A percentile compares a stretch with the other conserved stretches of the same genome.
These are phyloP conservation scores for Astraeus odoratus DNA, from an alignment of 768 basidiomycete genomes.

Conservation along the genomic window DNA sequence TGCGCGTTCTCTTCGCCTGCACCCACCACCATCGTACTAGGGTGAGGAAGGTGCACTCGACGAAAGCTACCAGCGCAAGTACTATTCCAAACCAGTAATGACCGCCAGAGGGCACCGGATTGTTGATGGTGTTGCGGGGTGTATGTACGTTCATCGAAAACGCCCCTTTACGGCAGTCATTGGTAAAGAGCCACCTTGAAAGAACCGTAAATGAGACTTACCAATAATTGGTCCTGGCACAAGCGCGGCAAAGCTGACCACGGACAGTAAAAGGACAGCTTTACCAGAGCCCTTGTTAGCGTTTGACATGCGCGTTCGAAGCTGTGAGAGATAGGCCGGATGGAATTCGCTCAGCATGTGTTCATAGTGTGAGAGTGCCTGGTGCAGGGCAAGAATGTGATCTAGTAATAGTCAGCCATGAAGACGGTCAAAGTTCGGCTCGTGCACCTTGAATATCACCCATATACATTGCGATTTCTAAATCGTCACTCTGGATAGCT, in stretches of 20 bases:
- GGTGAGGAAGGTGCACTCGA: conserved; percentile 37
- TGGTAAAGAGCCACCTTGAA: neutral
- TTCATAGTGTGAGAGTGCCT: conserved; percentile 80
- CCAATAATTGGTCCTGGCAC: conserved; percentile 57
- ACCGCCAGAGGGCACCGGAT: conserved; percentile 23
- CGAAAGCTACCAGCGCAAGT: conserved; percentile 36
- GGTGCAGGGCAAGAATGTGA: conserved; percentile 84
- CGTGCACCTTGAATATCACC: conserved; percentile 83
- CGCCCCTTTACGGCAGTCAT: conserved; percentile 36
- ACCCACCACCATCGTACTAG: conserved; percentile 63
- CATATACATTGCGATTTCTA: conserved; percentile 79
- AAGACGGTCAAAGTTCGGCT: neutral
- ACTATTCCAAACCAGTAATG: conserved; percentile 53
- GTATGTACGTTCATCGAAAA: conserved; percentile 62
- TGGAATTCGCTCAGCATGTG: conserved; percentile 84
- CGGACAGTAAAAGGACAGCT: conserved; percentile 57
- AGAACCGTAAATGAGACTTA: conserved; percentile 23
- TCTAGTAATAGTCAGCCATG: conserved; percentile 38
- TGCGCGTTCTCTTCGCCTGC: conserved; percentile 38
- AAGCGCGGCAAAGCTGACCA: conserved; percentile 61
- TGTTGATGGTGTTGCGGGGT: conserved; percentile 43
- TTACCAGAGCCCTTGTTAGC: conserved; percentile 60
- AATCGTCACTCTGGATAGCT: conserved; percentile 37
- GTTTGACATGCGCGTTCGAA: conserved; percentile 53
- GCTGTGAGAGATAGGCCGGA: conserved; percentile 75